A percentile compares a stretch with the other conserved stretches of the same genome.
phyloP scores from a whole-genome alignment of 2,329 filamentous ascomycete genomes.

The Chalara sp. region DNA sequence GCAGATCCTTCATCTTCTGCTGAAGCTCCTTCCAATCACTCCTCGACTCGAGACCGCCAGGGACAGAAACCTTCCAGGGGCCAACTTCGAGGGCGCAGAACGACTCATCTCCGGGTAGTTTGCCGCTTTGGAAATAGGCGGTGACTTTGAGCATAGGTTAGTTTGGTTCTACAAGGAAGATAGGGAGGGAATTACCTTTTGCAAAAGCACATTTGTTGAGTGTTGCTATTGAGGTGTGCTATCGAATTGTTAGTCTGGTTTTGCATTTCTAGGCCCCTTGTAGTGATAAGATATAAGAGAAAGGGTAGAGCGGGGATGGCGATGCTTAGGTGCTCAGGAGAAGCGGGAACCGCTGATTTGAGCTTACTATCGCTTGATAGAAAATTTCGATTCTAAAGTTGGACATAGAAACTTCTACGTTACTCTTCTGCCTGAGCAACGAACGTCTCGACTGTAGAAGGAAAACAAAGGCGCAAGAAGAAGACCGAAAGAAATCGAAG shows the following conservation, averaged over 20 bases:
- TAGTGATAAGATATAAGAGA: constrained; percentile 17
- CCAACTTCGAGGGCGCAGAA: constrained; percentile 9
- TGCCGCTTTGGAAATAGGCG: constrained; percentile 7
- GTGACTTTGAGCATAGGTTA: constrained; percentile 4
- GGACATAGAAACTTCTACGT: too few species aligned
- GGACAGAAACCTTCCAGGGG: constrained; percentile 4
- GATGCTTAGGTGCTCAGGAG: too few species aligned
- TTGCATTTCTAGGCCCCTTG: background rate
- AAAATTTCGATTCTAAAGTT: too few species aligned
- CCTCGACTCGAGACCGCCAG: background rate
- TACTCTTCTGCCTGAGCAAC: too few species aligned
- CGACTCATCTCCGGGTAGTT: constrained; percentile 5
- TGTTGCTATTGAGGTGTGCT: constrained; percentile 5
- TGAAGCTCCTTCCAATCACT: background rate
- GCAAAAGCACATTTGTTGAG: constrained; percentile 6
- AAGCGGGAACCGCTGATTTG: too few species aligned
- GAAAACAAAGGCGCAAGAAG: too few species aligned
- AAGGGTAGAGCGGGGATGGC: constrained; percentile 16
- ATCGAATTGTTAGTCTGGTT: too few species aligned
- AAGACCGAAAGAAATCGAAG: too few species aligned
- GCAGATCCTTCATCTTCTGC: background rate
- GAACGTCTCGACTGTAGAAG: too few species aligned
- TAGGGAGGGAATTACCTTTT: constrained; percentile 1
- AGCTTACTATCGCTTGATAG: too few species aligned
- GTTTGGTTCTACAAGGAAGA: too few species aligned